A percentile compares a stretch with the other conserved stretches of the same genome.
Conservation (phyloP, 73 alveolate species). For the Effrenium voratum region DNA sequence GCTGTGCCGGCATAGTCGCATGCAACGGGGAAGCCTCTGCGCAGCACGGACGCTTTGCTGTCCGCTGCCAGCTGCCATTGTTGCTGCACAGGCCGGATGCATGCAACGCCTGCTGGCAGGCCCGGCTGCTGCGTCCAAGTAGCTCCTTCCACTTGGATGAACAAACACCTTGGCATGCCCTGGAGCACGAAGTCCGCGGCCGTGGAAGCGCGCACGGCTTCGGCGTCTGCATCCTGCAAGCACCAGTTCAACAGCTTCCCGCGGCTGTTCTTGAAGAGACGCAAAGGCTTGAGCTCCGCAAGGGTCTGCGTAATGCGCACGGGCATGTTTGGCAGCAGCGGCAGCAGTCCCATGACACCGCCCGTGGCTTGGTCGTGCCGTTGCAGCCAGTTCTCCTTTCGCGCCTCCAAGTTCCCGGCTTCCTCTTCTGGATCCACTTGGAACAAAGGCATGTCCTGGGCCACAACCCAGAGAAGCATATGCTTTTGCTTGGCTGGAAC, state of each 20-base stretch:
- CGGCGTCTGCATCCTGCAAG: neutral
- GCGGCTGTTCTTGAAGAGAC: neutral
- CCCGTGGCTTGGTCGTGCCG: neutral
- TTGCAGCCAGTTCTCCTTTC: too few species aligned
- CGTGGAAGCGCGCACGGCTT: neutral
- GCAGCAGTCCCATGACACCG: slow-evolving; percentile 1
- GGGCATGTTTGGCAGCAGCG: neutral
- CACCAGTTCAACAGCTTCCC: neutral
- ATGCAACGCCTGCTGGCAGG: neutral
- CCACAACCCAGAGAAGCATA: neutral
- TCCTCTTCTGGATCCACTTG: neutral
- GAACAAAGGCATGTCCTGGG: neutral
- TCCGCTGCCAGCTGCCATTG: neutral
- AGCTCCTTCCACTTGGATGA: neutral
- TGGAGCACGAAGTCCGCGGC: neutral
- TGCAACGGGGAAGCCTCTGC: neutral
- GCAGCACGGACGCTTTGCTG: neutral
- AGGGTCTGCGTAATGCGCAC: neutral
- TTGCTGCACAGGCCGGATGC: neutral
- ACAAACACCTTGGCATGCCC: neutral
- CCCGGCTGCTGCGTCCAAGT: neutral
- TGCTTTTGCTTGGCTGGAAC: neutral
- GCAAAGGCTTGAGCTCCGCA: neutral
- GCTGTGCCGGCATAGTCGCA: neutral
- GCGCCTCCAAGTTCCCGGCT: neutral